Evolutionary conservation across 441 rosid species (phyloP), one percentile per base, ranked within the genome.

Genomic region (Theobroma grandiflorum): DNA sequence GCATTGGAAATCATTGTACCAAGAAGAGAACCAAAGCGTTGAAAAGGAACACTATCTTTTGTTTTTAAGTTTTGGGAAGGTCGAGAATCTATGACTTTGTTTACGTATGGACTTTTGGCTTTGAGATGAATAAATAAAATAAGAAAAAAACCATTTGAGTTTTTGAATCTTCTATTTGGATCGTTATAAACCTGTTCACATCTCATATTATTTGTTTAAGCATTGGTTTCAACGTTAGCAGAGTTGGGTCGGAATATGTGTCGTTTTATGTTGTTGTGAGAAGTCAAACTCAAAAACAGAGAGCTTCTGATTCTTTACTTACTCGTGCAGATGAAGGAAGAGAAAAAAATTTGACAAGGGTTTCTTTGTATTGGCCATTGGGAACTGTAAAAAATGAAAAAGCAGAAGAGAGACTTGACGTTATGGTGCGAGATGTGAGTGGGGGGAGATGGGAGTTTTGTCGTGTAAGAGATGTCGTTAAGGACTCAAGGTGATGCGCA

Each of bases 221-320:
- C 74, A 74, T 80, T 68, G 84, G 82, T 74, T 79, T 86, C 81
- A 78, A 86, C 77, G 84, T 59, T 81, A 81, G 64, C 83, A 71
- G 81, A 43, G 82, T 59, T 57, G 55, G 81, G 59, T 70, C 42
- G 82, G 85, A 84, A 87, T 82, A 81, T 83, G 87, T 84, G 92
- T 87, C 86, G 79, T 37, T 35, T 59, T 80, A 37, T 64, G 40
- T 82, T 55, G 18, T 68, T 69, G 73, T 72, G 6, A 55, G 61
- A 50, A 47, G 64, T 80, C 33, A 64, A 87, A 88, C 88, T 88
- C 87, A 88, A 87, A 26, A 79, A 76, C 52, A 79, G 18, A 37
- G 79, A 70, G 79, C 68, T 74, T 84, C 79, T 69, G 78, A 43
- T 75, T 77, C 66, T 37, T 37, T 64, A 35, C 10, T 63, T 35